Percentiles rank a stretch among this genome's conserved stretches.
These are phyloP conservation scores for Drosera spatulata DNA, from an alignment of 179 eudicot species.

Conservation along the genomic window DNA sequence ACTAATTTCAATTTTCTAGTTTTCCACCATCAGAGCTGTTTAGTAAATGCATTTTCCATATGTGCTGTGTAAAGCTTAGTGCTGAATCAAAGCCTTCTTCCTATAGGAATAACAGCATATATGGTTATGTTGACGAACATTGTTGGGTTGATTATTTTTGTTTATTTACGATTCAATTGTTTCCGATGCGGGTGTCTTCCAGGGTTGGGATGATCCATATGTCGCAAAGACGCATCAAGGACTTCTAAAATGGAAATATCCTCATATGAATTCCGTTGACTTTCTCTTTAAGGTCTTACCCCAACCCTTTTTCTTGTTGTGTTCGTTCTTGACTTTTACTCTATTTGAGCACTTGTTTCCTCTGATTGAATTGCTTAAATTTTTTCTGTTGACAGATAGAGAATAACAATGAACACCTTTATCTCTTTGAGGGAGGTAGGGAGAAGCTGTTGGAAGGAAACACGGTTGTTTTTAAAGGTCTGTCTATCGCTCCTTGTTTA, in stretches of 20 bases:
- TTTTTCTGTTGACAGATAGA: slow-evolving; percentile 36
- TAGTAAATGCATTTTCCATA: no score
- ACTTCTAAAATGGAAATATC: slow-evolving; percentile 82
- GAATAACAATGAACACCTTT: slow-evolving; percentile 52
- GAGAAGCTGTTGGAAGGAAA: slow-evolving; percentile 64
- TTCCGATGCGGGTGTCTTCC: slow-evolving; percentile 1
- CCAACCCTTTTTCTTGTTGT: not conserved
- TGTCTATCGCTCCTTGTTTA: no score
- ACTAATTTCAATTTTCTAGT: no score
- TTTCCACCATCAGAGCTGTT: no score
- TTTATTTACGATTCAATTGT: not conserved
- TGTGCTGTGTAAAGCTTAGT: no score
- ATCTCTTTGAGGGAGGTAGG: slow-evolving; percentile 61
- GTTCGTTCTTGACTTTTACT: not conserved
- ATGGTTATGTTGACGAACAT: not conserved
- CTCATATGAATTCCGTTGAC: slow-evolving; percentile 89
- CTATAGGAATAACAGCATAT: no score
- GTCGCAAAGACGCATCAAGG: slow-evolving; percentile 90
- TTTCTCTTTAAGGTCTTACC: slow-evolving; percentile 64
- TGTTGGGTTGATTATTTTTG: not conserved
- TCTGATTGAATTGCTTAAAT: slow-evolving; percentile 1
- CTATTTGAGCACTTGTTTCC: not conserved
- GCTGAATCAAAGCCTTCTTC: no score
- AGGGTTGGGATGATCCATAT: slow-evolving; percentile 97
- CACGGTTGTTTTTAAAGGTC: slow-evolving; percentile 58